These are phyloP conservation scores for Plectosphaerella plurivora DNA, from an alignment of 2,329 filamentous ascomycete genomes.

Conservation along the genomic window DNA sequence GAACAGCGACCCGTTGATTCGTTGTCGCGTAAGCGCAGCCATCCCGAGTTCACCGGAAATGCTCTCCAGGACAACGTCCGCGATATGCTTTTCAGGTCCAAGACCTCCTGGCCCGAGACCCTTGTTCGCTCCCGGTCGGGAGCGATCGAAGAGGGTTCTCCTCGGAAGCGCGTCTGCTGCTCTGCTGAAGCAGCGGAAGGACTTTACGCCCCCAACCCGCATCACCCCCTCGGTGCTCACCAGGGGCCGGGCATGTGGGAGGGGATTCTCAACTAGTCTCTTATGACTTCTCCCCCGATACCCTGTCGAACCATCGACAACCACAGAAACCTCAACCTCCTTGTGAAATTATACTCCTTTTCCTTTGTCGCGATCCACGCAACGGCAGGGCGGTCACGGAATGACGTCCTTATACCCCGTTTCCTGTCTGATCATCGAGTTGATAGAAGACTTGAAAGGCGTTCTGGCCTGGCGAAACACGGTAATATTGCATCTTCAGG, in stretches of 20 bases:
- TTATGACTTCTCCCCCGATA: not conserved
- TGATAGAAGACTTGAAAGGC: slow-evolving; percentile 28
- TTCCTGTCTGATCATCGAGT: slow-evolving; percentile 23
- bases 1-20: slow-evolving; percentile 34
- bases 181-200: slow-evolving; percentile 51
- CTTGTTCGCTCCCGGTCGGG: slow-evolving; percentile 33
- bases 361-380: slow-evolving; percentile 15
- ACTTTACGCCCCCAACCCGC: slow-evolving; percentile 40
- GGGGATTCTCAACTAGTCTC: slow-evolving; percentile 50
- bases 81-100: slow-evolving; percentile 46
- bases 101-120: slow-evolving; percentile 27
- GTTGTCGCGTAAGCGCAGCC: slow-evolving; percentile 48
- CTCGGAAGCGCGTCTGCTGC: slow-evolving; percentile 64
- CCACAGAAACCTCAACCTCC: slow-evolving; percentile 6
- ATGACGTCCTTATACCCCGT: slow-evolving; percentile 22
- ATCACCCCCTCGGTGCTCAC: slow-evolving; percentile 44
- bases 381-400: slow-evolving; percentile 19
- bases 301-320: slow-evolving; percentile 4
- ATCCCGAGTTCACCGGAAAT: slow-evolving; percentile 36
- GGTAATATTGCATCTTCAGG: slow-evolving; percentile 35
- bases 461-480: slow-evolving; percentile 32
- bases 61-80: slow-evolving; percentile 65
- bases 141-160: slow-evolving; percentile 23
- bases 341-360: slow-evolving; percentile 11
- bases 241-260: slow-evolving; percentile 64